A percentile compares a stretch with the other conserved stretches of the same genome.
Evolutionary conservation across 352 stramenopile genomes (phyloP).

Genomic region (Pythium rishiriense): DNA sequence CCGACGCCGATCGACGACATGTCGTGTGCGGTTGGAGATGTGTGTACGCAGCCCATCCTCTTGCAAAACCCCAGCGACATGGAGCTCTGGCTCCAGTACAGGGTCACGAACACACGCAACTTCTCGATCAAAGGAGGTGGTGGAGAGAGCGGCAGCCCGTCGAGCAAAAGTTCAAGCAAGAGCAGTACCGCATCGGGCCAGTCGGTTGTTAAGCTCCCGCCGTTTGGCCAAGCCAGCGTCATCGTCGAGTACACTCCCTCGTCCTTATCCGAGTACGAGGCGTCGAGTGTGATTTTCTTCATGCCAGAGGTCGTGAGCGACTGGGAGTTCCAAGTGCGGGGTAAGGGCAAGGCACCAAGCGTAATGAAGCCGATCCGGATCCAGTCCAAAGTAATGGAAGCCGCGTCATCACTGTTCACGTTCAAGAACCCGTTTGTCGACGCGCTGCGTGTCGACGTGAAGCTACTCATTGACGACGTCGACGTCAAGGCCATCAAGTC

Average conservation of each 20-base stretch:
- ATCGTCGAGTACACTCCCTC: constrained; percentile 90
- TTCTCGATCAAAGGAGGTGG: constrained; percentile 76
- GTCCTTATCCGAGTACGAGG: constrained; percentile 82
- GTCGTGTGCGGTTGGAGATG: constrained; percentile 80
- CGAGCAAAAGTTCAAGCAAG: constrained; percentile 11
- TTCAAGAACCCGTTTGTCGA: constrained; percentile 94
- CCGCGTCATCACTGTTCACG: constrained; percentile 82
- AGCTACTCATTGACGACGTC: constrained; percentile 41
- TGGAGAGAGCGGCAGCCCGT: neutral
- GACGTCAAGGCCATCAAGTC: constrained; percentile 4
- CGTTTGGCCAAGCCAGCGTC: constrained; percentile 69
- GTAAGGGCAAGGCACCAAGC: constrained; percentile 80
- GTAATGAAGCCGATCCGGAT: constrained; percentile 87
- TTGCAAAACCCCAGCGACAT: constrained; percentile 90
- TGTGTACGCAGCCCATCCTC: constrained; percentile 67
- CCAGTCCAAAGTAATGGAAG: constrained; percentile 74
- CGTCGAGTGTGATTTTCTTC: constrained; percentile 67
- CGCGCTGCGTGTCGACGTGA: constrained; percentile 77
- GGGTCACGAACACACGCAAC: constrained; percentile 82
- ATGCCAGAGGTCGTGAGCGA: constrained; percentile 80
- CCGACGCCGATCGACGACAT: constrained; percentile 72
- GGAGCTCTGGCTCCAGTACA: constrained; percentile 71
- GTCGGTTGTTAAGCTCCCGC: constrained; percentile 43
- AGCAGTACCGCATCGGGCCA: neutral
- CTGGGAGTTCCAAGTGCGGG: constrained; percentile 86